A percentile compares a stretch with the other conserved stretches of the same genome.
Evolutionary conservation across 768 basidiomycete genomes (phyloP).

Genomic region (Leccinum variicolor): DNA sequence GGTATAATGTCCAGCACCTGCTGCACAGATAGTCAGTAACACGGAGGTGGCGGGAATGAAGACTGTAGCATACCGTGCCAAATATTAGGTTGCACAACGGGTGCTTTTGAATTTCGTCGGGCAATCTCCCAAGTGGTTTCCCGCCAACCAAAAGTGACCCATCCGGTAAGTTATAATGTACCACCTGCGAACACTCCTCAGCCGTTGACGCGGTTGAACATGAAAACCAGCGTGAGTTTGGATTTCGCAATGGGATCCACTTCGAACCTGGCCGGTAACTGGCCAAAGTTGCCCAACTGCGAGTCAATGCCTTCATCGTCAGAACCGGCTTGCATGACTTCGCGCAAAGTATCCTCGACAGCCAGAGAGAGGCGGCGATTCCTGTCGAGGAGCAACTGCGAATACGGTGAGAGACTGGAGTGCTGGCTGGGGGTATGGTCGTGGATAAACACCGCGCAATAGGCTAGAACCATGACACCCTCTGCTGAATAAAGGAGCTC

Average conservation of each 20-base stretch:
- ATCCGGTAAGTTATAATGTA: constrained; percentile 21
- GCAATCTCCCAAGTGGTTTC: constrained; percentile 23
- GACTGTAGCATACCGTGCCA: constrained; percentile 11
- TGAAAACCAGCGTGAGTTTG: constrained; percentile 22
- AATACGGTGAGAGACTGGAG: constrained; percentile 4
- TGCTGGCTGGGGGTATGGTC: constrained; percentile 21
- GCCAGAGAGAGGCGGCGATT: too few relatives aligned
- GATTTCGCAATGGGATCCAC: constrained; percentile 11
- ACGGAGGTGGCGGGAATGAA: neutral
- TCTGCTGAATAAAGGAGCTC: constrained; percentile 16
- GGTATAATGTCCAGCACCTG: constrained; percentile 22
- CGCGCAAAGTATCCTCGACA: too few relatives aligned
- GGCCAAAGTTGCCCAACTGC: constrained; percentile 24
- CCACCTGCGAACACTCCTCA: constrained; percentile 16
- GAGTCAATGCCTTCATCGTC: constrained; percentile 14
- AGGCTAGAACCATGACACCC: constrained; percentile 24
- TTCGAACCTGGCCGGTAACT: constrained; percentile 21
- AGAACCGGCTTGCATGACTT: neutral
- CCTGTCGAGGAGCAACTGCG: constrained; percentile 19
- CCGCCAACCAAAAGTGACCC: constrained; percentile 29
- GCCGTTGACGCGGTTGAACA: constrained; percentile 12
- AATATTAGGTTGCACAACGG: constrained; percentile 20
- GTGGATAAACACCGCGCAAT: constrained; percentile 25
- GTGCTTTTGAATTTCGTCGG: constrained; percentile 16
- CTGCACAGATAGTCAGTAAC: constrained; percentile 10